Conservation (phyloP, 257 asterid genomes). For the Handroanthus guayacan region DNA sequence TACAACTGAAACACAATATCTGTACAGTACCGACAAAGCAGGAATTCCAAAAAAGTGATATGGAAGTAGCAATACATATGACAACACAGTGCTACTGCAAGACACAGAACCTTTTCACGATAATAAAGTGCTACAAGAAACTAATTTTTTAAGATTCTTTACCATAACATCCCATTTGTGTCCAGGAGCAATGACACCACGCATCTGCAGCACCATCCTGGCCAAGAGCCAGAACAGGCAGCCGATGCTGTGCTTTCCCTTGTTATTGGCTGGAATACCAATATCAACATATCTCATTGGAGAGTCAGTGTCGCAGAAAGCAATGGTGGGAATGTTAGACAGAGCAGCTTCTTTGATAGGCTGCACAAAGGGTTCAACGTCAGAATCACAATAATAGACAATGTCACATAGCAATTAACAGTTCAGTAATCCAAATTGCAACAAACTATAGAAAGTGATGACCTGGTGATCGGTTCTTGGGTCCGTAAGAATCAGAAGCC, state of each 20-base stretch:
- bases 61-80: background rate
- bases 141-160: background rate
- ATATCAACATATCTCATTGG: slow-evolving; percentile 49
- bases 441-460: background rate
- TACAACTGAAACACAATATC: background rate
- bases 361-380: slow-evolving; percentile 25
- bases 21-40: too few relatives aligned
- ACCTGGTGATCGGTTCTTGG: slow-evolving; percentile 54
- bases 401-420: background rate
- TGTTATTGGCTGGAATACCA: slow-evolving; percentile 53
- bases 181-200: slow-evolving; percentile 43
- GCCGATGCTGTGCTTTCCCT: slow-evolving; percentile 55
- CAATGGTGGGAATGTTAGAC: slow-evolving; percentile 48
- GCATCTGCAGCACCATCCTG: slow-evolving; percentile 57
- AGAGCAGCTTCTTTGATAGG: slow-evolving; percentile 51
- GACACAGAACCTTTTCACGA: background rate
- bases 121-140: background rate
- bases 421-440: background rate
- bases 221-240: slow-evolving; percentile 54
- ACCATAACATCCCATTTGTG: slow-evolving; percentile 58
- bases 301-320: slow-evolving; percentile 55
- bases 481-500: slow-evolving; percentile 47
- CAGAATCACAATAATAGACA: background rate
- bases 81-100: background rate
- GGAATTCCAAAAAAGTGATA: too few relatives aligned